Evolutionary conservation across 2,329 filamentous ascomycete species (phyloP), one percentile per base, ranked within the genome.

Genomic region (Sordariomycetes sp.): DNA sequence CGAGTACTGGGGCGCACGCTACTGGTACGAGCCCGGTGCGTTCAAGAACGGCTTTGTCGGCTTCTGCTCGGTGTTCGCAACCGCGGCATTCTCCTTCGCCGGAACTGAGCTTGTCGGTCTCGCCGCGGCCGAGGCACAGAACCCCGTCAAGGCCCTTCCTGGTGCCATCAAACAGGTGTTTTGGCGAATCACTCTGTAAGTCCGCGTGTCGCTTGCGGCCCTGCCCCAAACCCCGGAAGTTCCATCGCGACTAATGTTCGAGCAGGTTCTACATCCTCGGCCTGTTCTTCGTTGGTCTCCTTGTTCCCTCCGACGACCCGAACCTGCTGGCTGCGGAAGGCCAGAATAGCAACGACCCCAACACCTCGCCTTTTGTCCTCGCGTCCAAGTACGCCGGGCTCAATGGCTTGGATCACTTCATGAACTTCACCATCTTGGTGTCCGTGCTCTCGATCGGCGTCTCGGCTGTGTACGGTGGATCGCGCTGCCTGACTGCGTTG

Each of bases 141-240:
- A 88, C 65, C 86, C 86, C 1, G 79, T 82, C 61, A 84, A 88
- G 68, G 82, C 85, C 0, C 78, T 95, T 0, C 90, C 90, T 0
- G 86, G 83, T 24, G 89, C 90, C 1, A 83, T 91, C 66, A 93
- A 91, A 74, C 89, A 93, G 70, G 87, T 79, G 35, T 79, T 78
- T 64, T 78, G 76, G 76, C 74, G 76, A 66, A 76, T 79, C 62
- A 75, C 74, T n/a, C 67, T 78, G 55, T 57, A 46, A 55, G 53
- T 55, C 25, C 18, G n/a, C 46, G 11, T 22, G 20, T 12, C 46
- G 20, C 18, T 12, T 4, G 46, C 6, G 46, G 5, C n/a, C 6
- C 3, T 11, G 6, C 3, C 20, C 20, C 20, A 50, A 12, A 11
- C 6, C 22, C 20, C 43, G 2, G n/a, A 20, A 6, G 46, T 6